phyloP scores from a whole-genome alignment of 1,284 basidiomycete genomes.

The Schizopora paradoxa region DNA sequence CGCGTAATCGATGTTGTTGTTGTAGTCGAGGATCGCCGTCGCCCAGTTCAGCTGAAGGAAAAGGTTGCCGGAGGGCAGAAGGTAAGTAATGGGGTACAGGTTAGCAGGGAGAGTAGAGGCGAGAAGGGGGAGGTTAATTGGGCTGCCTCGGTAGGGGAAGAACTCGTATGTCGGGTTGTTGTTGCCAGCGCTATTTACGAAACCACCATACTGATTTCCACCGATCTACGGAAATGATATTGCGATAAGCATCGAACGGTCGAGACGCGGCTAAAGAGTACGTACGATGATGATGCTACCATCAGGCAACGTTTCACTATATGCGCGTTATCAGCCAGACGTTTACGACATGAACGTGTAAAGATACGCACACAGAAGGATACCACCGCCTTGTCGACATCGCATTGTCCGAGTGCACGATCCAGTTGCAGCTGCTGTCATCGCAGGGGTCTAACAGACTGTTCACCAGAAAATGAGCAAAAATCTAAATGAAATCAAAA shows the following conservation, averaged over 20 bases:
- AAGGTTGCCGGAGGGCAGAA: conserved; percentile 46
- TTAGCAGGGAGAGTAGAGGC: conserved; percentile 53
- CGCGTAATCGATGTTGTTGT: conserved; percentile 54
- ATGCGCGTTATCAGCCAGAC: neutral
- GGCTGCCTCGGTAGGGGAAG: conserved; percentile 54
- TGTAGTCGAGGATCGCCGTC: conserved; percentile 65
- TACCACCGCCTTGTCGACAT: conserved; percentile 65
- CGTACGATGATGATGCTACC: conserved; percentile 37
- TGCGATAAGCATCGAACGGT: too few relatives aligned
- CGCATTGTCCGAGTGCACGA: conserved; percentile 32
- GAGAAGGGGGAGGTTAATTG: conserved; percentile 47
- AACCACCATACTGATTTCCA: conserved; percentile 65
- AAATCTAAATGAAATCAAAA: too few relatives aligned
- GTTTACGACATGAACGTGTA: too few relatives aligned
- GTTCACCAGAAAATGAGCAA: too few relatives aligned
- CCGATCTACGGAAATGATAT: too few relatives aligned
- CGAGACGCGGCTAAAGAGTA: neutral
- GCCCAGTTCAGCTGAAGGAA: conserved; percentile 60
- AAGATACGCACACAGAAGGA: conserved; percentile 44
- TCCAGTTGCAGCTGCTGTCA: conserved; percentile 60
- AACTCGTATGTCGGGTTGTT: conserved; percentile 74
- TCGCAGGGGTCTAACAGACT: conserved; percentile 67
- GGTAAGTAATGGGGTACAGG: conserved; percentile 54
- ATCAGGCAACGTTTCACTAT: conserved; percentile 41
- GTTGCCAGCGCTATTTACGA: conserved; percentile 56